Base-by-base conservation (phyloP, 345 rosid genomes). In the Clarkia xantiana region DNA sequence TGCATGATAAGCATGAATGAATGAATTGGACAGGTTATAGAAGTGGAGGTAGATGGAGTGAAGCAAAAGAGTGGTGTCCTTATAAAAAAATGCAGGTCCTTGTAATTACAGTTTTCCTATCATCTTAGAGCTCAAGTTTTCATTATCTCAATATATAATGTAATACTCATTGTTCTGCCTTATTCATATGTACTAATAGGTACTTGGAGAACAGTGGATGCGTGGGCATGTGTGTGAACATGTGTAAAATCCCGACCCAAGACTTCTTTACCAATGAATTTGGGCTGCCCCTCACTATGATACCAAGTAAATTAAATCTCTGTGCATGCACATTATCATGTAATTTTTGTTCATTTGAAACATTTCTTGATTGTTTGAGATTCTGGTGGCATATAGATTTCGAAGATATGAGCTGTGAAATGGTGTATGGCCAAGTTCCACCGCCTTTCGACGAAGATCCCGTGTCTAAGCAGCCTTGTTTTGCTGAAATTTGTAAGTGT, bases 231-330 rank as follows among this genome's bases (percentile, higher is more conserved):
- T 91, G 96, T 45, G 93, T 83, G 53, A 90, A 90, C 58, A 90
- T 81, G 97, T 86, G 97, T 70, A 90, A 83, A 67, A 76, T 90
- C 53, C 94, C 97, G 13, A 86, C 97, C 18, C 96, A 90, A 62
- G 91, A 90, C 76, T 90, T 90, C 86, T 90, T 90, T 71, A 86
- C 96, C 67, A 90, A 83, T 48, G 94, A 90, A 68, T 90, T 90
- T 55, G 97, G 97, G 25, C 91, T 90, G 44, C 96, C 96, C 47
- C 70, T 90, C 42, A 90, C 97, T 39, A 90, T 90, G 97, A 81
- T 47, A 45, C 94, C 96, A 1, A 83, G 96, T 83, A 81, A 49
- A 64, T 49, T 83, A 81, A 49, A 64, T 49, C 45, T 18, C 25
- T 22, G 14, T 15, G 34, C 22, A 13, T 14, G 0, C 17, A n/a